Percentiles rank a stretch among this genome's conserved stretches.
Conservation (phyloP, 1,139 yeast species). For the Saccharomyces pastorianus region DNA sequence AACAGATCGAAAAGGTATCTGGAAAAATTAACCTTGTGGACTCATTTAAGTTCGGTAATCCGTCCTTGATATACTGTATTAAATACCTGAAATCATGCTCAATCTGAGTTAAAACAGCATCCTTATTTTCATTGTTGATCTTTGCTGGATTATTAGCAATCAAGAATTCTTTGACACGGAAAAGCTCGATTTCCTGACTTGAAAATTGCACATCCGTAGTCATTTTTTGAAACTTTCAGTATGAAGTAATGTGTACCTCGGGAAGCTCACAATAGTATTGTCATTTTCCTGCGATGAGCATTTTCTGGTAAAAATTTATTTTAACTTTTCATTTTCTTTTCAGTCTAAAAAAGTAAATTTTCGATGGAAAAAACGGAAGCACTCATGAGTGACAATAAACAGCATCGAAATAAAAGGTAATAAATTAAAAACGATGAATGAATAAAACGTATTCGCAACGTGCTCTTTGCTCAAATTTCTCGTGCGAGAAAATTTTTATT, state of each 20-base stretch:
- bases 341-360: neutral
- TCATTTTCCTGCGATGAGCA: neutral
- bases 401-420: neutral
- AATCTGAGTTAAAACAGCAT: conserved; percentile 7
- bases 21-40: conserved; percentile 38
- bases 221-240: neutral
- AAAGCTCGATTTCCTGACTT: neutral
- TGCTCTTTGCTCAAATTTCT: neutral
- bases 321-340: neutral
- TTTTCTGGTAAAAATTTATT: neutral
- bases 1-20: conserved; percentile 60
- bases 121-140: conserved; percentile 8
- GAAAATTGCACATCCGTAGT: neutral
- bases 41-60: conserved; percentile 8
- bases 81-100: conserved; percentile 7
- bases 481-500: neutral
- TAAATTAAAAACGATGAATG: too few relatives aligned
- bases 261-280: neutral
- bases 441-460: neutral
- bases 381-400: neutral
- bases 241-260: neutral
- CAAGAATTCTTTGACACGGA: conserved; percentile 9
- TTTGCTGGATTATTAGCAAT: conserved; percentile 13
- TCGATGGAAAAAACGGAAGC: neutral
- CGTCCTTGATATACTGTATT: conserved; percentile 8